Conservation (phyloP, 306 rosid genomes). For the Abrus precatorius region DNA sequence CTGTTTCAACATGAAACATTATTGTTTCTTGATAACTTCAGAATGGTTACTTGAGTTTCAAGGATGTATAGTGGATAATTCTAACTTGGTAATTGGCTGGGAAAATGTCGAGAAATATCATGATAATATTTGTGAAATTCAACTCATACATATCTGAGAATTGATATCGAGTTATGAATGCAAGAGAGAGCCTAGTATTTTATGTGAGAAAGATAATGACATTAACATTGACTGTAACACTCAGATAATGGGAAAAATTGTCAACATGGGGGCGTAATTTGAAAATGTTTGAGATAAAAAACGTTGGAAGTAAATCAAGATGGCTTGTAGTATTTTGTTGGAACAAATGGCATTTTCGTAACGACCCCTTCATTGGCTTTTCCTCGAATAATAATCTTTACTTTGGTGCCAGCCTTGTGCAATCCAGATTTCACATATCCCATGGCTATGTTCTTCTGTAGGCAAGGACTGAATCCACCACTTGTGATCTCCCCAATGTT, state of each 20-base stretch:
- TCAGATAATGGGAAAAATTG: conserved; percentile 50
- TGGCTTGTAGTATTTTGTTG: conserved; percentile 96
- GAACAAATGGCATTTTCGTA: conserved; percentile 97
- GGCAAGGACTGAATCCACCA: conserved; percentile 99
- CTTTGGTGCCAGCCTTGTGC: conserved; percentile 96
- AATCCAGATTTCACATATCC: conserved; percentile 97
- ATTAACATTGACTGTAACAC: conserved; percentile 52
- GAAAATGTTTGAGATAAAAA: conserved; percentile 43
- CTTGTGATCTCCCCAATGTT: conserved; percentile 94
- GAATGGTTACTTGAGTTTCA: background rate
- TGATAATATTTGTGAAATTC: conserved; percentile 23
- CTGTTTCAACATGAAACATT: too few relatives aligned
- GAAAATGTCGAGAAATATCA: background rate
- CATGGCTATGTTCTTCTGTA: conserved; percentile 95
- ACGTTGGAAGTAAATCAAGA: conserved; percentile 49
- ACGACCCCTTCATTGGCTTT: conserved; percentile 89
- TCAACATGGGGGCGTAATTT: conserved; percentile 27
- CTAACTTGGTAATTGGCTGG: background rate
- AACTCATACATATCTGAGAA: conserved; percentile 25
- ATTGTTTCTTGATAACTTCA: too few relatives aligned
- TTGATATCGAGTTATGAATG: conserved; percentile 33
- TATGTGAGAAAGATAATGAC: conserved; percentile 47
- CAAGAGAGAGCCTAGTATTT: conserved; percentile 41
- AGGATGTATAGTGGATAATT: background rate
- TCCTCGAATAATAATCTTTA: conserved; percentile 85